Evolutionary conservation across 2,329 filamentous ascomycete species (phyloP).

Genomic region (Lojkania enalia): DNA sequence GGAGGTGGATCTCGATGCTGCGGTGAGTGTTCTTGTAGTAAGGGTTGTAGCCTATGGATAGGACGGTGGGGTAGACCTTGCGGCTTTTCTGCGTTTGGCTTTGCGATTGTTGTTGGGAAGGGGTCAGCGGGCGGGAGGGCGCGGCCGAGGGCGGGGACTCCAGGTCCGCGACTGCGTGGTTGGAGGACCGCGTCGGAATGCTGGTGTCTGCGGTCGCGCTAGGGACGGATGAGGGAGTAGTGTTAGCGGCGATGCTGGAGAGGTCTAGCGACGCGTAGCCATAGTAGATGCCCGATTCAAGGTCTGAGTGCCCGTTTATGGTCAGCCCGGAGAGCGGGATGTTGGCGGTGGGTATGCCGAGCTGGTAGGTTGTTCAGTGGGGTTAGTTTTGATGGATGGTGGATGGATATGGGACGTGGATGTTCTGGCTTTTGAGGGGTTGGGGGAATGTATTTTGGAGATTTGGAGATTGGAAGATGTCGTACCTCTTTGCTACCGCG

Average conservation of each 20-base stretch:
- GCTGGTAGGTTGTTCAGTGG: constrained; percentile 51
- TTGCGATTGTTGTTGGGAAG: no score
- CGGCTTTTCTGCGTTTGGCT: neutral
- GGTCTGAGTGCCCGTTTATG: constrained; percentile 64
- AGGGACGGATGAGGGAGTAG: constrained; percentile 38
- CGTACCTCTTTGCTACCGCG: constrained; percentile 86
- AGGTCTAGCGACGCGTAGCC: constrained; percentile 80
- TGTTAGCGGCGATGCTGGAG: constrained; percentile 21
- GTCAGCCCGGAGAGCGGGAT: constrained; percentile 70
- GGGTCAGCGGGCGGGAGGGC: constrained; percentile 17
- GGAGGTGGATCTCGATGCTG: constrained; percentile 86
- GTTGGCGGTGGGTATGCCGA: constrained; percentile 96
- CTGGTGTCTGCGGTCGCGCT: constrained; percentile 21
- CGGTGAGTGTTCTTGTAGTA: constrained; percentile 92
- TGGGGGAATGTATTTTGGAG: neutral
- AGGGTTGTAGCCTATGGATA: constrained; percentile 77
- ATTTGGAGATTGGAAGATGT: neutral
- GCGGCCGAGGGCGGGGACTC: constrained; percentile 15
- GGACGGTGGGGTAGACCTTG: constrained; percentile 36
- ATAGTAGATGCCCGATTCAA: constrained; percentile 86
- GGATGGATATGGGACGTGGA: constrained; percentile 15
- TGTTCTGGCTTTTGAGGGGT: constrained; percentile 37
- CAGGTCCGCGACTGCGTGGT: constrained; percentile 33
- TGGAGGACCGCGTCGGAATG: constrained; percentile 23
- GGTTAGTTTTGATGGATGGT: neutral